These are phyloP conservation scores for Oryza meyeriana DNA, from an alignment of 176 grass and related monocot species.

Conservation along the genomic window DNA sequence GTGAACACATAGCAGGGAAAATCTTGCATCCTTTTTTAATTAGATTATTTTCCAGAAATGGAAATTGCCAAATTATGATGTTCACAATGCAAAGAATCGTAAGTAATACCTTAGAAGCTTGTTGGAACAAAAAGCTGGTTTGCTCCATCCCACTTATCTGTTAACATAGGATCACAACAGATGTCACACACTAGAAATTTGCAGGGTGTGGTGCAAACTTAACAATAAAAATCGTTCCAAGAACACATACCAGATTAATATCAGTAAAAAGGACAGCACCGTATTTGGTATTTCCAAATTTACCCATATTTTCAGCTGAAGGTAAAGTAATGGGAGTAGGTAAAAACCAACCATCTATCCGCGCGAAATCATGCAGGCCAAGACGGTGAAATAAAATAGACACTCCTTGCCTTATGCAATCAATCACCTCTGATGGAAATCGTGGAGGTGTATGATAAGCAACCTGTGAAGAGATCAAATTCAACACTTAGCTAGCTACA, in stretches of 20 bases:
- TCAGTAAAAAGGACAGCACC: slow-evolving; percentile 88
- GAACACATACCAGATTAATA: slow-evolving; percentile 78
- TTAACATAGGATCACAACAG: slow-evolving; percentile 27
- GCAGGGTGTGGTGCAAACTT: background rate
- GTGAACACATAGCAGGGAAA: slow-evolving; percentile 5
- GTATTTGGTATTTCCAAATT: slow-evolving; percentile 63
- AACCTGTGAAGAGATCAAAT: slow-evolving; percentile 58
- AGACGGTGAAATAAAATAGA: slow-evolving; percentile 62
- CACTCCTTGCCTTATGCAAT: slow-evolving; percentile 84
- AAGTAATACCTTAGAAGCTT: slow-evolving; percentile 76
- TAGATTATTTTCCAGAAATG: background rate
- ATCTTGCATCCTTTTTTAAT: slow-evolving; percentile 7
- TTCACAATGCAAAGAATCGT: slow-evolving; percentile 1
- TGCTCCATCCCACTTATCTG: slow-evolving; percentile 99
- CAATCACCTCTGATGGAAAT: slow-evolving; percentile 70
- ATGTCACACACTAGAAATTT: slow-evolving; percentile 20
- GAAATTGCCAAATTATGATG: background rate
- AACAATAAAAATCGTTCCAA: slow-evolving; percentile 17
- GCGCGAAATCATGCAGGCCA: slow-evolving; percentile 76
- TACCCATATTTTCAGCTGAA: slow-evolving; percentile 40
- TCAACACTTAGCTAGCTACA: background rate
- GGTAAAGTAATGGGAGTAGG: slow-evolving; percentile 37
- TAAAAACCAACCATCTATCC: slow-evolving; percentile 98
- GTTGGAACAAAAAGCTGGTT: slow-evolving; percentile 97
- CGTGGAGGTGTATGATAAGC: slow-evolving; percentile 88